These are phyloP conservation scores for Spatholobus suberectus DNA, from an alignment of 306 rosid genomes.

Conservation along the genomic window DNA sequence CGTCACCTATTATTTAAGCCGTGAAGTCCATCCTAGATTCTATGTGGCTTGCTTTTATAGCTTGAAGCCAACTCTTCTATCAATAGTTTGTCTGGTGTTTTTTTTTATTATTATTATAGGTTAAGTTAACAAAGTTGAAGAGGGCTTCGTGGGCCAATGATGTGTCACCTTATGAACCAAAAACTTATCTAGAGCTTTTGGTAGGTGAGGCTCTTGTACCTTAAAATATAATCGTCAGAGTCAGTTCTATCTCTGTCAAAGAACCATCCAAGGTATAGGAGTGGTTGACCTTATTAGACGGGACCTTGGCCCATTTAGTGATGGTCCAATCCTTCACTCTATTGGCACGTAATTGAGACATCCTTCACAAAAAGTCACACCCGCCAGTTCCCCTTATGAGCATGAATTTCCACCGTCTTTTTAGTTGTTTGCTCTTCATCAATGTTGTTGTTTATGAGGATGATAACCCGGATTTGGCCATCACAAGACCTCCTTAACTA, in stretches of 20 bases:
- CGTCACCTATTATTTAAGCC: background rate
- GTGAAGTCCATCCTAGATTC: slow-evolving; percentile 18
- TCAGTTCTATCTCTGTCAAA: slow-evolving; percentile 30
- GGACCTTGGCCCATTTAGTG: slow-evolving; percentile 32
- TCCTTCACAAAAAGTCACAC: background rate
- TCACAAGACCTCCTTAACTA: background rate
- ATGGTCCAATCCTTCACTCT: slow-evolving; percentile 33
- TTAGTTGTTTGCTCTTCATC: background rate
- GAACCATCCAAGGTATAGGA: background rate
- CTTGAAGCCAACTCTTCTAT: slow-evolving; percentile 18
- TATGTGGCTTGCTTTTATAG: slow-evolving; percentile 14
- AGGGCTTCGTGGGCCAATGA: slow-evolving; percentile 29
- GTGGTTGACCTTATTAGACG: slow-evolving; percentile 36
- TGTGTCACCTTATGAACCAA: slow-evolving; percentile 30
- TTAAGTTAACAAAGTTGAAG: slow-evolving; percentile 29
- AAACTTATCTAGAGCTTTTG: slow-evolving; percentile 11
- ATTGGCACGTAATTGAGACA: slow-evolving; percentile 11
- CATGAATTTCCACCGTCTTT: background rate
- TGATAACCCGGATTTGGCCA: background rate
- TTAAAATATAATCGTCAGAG: background rate
- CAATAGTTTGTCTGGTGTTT: background rate
- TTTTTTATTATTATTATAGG: background rate
- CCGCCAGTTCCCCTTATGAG: background rate
- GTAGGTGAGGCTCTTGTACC: slow-evolving; percentile 34
- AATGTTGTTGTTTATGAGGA: background rate